Conservation (phyloP, 441 rosid species). For the Lepidium campestre region DNA sequence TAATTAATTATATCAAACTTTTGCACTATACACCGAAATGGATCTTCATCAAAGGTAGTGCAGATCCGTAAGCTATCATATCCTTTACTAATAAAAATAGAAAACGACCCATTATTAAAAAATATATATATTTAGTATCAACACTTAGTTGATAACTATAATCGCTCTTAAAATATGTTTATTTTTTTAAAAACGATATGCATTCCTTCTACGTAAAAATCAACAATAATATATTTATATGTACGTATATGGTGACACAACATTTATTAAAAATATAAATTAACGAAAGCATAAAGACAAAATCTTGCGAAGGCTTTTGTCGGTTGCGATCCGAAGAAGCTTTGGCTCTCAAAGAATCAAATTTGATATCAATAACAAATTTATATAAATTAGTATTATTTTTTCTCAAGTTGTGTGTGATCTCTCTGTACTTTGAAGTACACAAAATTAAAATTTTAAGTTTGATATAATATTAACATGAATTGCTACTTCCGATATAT, state of each 20-base stretch:
- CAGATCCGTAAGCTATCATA: slow-evolving; percentile 27
- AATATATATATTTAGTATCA: not conserved
- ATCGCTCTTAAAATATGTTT: not conserved
- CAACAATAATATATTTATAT: not conserved
- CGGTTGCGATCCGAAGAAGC: slow-evolving; percentile 27
- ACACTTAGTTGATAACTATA: not conserved
- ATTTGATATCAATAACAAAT: slow-evolving; percentile 8
- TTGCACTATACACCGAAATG: slow-evolving; percentile 24
- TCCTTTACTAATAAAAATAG: slow-evolving; percentile 16
- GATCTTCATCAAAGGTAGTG: slow-evolving; percentile 34
- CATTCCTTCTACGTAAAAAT: slow-evolving; percentile 22
- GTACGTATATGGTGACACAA: not conserved
- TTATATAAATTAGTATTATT: not conserved
- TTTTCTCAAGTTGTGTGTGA: slow-evolving; percentile 6
- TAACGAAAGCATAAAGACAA: slow-evolving; percentile 22
- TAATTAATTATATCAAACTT: slow-evolving; percentile 20
- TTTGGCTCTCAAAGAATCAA: slow-evolving; percentile 17
- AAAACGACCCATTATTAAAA: slow-evolving; percentile 16
- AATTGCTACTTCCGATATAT: slow-evolving; percentile 1
- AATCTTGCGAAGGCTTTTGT: slow-evolving; percentile 24
- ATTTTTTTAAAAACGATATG: slow-evolving; percentile 4
- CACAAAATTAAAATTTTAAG: not conserved
- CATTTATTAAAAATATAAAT: not conserved
- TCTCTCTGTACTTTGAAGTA: slow-evolving; percentile 28
- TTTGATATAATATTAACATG: not conserved